phyloP scores from a whole-genome alignment of 2,329 filamentous ascomycete species.

The Nemania sp. region DNA sequence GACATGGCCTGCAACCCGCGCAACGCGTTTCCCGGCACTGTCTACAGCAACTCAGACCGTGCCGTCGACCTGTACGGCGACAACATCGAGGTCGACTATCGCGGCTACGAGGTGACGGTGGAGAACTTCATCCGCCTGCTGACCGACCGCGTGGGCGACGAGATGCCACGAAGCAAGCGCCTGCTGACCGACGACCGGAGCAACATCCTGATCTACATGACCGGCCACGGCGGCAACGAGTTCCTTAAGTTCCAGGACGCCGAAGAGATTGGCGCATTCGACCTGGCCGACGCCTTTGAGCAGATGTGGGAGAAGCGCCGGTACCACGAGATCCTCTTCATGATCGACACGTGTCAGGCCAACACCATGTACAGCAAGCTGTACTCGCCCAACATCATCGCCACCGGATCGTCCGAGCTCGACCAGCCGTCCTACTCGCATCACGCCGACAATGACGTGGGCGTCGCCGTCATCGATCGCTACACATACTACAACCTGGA shows the following conservation, averaged over 20 bases:
- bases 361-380: constrained; percentile 99
- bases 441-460: constrained; percentile 96
- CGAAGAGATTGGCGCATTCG: constrained; percentile 95
- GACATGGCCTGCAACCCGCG: constrained; percentile 99
- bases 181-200: constrained; percentile 92
- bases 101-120: constrained; percentile 97
- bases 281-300: constrained; percentile 94
- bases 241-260: constrained; percentile 98
- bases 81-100: constrained; percentile 98
- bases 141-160: constrained; percentile 90
- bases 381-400: constrained; percentile 97
- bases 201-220: constrained; percentile 99
- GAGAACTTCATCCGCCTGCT: constrained; percentile 97
- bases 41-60: constrained; percentile 97
- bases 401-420: constrained; percentile 92
- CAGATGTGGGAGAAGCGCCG: constrained; percentile 99
- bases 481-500: constrained; percentile 99
- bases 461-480: constrained; percentile 95
- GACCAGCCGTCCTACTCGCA: constrained; percentile 97
- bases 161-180: constrained; percentile 93
- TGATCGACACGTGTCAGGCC: constrained; percentile 99
- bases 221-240: constrained; percentile 94
- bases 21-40: constrained; percentile 95
- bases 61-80: constrained; percentile 96
- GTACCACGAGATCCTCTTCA: constrained; percentile 97